phyloP scores from a whole-genome alignment of 129 eudicot species.

The Flaveria bidentis region DNA sequence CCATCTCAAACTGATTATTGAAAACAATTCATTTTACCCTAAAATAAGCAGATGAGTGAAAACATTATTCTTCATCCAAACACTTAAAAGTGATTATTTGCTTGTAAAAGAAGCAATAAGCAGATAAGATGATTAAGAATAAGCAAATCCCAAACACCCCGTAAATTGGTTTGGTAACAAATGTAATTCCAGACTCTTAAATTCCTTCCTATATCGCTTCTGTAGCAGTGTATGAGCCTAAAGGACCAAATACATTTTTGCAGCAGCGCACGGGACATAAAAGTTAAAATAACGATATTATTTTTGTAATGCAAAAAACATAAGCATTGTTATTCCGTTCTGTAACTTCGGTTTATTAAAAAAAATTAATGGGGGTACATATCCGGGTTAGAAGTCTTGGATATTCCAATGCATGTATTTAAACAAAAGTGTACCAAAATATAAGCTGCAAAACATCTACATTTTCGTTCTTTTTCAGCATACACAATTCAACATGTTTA shows the following conservation, averaged over 20 bases:
- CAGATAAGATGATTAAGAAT: background rate
- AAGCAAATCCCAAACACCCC: background rate
- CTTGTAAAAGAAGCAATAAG: background rate
- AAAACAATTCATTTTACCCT: background rate
- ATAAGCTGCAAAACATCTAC: background rate
- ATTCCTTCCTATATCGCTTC: background rate
- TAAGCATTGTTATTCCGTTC: background rate
- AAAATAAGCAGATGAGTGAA: background rate
- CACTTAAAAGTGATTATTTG: background rate
- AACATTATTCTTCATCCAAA: background rate
- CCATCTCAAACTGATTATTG: constrained; percentile 2
- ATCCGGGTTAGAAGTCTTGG: background rate
- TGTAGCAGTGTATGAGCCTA: background rate
- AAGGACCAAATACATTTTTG: background rate
- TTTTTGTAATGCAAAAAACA: background rate
- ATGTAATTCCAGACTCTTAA: background rate
- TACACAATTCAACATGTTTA: constrained; percentile 4
- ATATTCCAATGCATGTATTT: background rate
- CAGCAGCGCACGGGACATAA: background rate
- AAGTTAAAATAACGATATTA: background rate
- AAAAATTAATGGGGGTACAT: background rate
- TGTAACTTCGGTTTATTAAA: background rate
- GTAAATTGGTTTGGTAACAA: background rate
- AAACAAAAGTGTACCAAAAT: constrained; percentile 8
- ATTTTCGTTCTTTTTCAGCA: background rate